These are phyloP conservation scores for Actinomortierella ambigua DNA, from an alignment of 371 early-diverging fungal species.

Conservation along the genomic window DNA sequence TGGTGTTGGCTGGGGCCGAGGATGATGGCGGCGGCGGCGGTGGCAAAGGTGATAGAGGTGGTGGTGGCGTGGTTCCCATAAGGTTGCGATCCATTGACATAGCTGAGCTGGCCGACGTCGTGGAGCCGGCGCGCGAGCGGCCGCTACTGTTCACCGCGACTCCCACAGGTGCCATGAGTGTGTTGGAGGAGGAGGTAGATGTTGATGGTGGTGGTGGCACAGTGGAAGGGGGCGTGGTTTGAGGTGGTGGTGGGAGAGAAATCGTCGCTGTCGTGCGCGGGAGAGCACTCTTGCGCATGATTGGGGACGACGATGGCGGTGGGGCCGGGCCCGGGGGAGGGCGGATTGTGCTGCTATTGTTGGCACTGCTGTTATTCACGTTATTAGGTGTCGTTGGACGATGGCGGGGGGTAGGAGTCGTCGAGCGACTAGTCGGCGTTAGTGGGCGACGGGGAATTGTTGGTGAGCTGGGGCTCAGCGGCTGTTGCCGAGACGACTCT, in stretches of 20 bases:
- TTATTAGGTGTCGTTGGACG: conserved; percentile 27
- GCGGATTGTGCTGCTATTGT: conserved; percentile 13
- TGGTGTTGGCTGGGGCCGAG: conserved; percentile 6
- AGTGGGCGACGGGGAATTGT: not conserved
- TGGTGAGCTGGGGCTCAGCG: not conserved
- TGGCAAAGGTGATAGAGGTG: conserved; percentile 18
- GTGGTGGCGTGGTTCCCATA: conserved; percentile 32
- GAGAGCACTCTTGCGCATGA: too few relatives aligned
- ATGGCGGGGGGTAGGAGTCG: conserved; percentile 14
- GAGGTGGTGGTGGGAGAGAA: conserved; percentile 3
- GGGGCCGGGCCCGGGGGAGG: conserved; percentile 43
- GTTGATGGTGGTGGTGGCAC: conserved; percentile 11
- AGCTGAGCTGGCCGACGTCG: conserved; percentile 19
- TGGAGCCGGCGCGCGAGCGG: conserved; percentile 30
- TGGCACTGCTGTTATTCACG: too few relatives aligned
- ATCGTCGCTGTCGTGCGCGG: not conserved
- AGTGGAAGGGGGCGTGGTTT: conserved; percentile 11
- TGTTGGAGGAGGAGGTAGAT: not conserved
- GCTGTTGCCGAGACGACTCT: conserved; percentile 1
- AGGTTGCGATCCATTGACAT: conserved; percentile 17
- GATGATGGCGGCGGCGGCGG: conserved; percentile 13
- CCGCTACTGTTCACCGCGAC: conserved; percentile 5
- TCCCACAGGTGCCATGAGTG: conserved; percentile 13
- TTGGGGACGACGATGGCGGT: not conserved
- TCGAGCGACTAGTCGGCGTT: conserved; percentile 2